These are phyloP conservation scores for Aureobasidium sp. DNA, from an alignment of 2,329 filamentous ascomycete genomes.

Conservation along the genomic window DNA sequence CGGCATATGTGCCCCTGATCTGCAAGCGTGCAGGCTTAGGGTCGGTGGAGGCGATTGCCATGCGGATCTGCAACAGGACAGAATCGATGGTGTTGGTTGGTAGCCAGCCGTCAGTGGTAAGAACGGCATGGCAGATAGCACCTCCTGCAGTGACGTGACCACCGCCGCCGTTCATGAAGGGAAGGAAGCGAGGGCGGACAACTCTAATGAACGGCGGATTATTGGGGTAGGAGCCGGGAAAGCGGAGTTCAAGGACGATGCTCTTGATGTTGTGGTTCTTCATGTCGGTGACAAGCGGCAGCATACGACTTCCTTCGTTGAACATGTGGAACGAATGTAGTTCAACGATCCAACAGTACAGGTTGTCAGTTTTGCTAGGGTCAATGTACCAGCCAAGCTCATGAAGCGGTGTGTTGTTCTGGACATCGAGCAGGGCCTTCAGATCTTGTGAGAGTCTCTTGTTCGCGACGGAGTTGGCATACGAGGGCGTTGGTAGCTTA, in stretches of 20 bases:
- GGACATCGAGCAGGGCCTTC: conserved; percentile 53
- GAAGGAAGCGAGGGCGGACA: conserved; percentile 66
- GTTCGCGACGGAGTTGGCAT: conserved; percentile 55
- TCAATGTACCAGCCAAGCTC: conserved; percentile 81
- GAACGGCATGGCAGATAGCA: conserved; percentile 50
- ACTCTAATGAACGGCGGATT: conserved; percentile 79
- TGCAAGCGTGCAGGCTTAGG: conserved; percentile 64
- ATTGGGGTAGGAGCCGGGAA: conserved; percentile 66
- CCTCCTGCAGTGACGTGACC: conserved; percentile 81
- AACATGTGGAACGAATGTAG: conserved; percentile 62
- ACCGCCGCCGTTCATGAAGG: conserved; percentile 65
- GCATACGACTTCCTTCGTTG: conserved; percentile 22
- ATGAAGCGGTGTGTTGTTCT: conserved; percentile 51
- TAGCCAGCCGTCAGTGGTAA: conserved; percentile 55
- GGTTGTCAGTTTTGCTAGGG: conserved; percentile 55
- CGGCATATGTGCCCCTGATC: not conserved
- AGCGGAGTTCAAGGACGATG: conserved; percentile 74
- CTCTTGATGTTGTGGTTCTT: conserved; percentile 52
- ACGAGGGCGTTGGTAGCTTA: conserved; percentile 55
- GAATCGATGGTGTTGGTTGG: conserved; percentile 66
- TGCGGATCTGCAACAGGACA: conserved; percentile 69
- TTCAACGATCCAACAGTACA: conserved; percentile 89
- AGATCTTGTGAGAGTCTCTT: conserved; percentile 59
- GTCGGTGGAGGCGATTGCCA: conserved; percentile 63
- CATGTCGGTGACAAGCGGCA: conserved; percentile 72